phyloP scores from a whole-genome alignment of 352 stramenopile species.

The Phytophthora sp. region DNA sequence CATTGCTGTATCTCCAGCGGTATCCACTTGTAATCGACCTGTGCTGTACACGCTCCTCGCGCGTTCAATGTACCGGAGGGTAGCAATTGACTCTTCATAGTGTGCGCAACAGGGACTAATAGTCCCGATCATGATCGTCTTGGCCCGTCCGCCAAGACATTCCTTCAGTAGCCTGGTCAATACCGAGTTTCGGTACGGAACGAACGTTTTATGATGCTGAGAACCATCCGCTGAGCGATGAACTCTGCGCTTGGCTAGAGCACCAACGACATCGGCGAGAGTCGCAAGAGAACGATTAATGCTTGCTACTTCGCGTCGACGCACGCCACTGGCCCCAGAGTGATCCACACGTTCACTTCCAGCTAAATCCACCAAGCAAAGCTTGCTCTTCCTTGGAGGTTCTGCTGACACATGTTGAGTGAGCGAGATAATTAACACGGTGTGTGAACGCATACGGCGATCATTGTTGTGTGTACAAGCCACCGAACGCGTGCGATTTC shows the following conservation, averaged over 20 bases:
- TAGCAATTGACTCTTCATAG: conserved; percentile 90
- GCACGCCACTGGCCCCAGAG: conserved; percentile 46
- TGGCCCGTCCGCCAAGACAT: conserved; percentile 80
- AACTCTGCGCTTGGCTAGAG: conserved; percentile 50
- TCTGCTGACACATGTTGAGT: conserved; percentile 34
- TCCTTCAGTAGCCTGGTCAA: conserved; percentile 86
- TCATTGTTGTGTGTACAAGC: conserved; percentile 52
- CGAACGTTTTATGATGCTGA: conserved; percentile 47
- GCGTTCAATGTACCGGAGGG: conserved; percentile 82
- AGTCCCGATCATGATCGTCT: conserved; percentile 88
- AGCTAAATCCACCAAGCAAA: conserved; percentile 78
- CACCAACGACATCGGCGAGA: conserved; percentile 85
- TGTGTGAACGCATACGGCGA: conserved; percentile 66
- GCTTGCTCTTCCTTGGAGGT: conserved; percentile 56
- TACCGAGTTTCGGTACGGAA: conserved; percentile 91
- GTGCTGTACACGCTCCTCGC: conserved; percentile 60
- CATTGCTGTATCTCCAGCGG: conserved; percentile 38
- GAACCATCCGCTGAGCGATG: conserved; percentile 4
- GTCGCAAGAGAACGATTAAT: conserved; percentile 89
- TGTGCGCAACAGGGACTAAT: conserved; percentile 85
- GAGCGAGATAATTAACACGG: conserved; percentile 68
- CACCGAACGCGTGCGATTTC: conserved; percentile 63
- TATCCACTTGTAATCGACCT: conserved; percentile 45
- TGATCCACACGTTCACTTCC: conserved; percentile 70
- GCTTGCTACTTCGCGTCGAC: conserved; percentile 72